Conservation (phyloP, 768 basidiomycete species). For the Mrakia blollopis region DNA sequence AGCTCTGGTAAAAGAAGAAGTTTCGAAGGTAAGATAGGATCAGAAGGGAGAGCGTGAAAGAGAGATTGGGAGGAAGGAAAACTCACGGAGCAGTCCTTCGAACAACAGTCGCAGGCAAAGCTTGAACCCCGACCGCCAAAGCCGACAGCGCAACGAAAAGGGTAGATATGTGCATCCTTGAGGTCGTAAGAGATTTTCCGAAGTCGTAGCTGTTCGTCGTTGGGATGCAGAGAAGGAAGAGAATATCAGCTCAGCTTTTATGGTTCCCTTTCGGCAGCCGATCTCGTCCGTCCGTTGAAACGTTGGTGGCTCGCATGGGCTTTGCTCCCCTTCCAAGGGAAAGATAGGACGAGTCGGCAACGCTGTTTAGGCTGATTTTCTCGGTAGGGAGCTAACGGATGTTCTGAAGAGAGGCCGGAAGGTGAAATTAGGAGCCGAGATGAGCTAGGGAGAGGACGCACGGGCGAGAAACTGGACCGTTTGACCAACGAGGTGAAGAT, state of each 20-base stretch:
- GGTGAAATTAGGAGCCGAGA: neutral
- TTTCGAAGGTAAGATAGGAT: neutral
- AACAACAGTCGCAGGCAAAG: neutral
- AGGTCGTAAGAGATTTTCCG: neutral
- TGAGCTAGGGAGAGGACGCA: neutral
- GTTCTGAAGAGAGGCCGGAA: too few species aligned
- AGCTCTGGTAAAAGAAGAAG: neutral
- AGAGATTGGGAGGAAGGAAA: neutral
- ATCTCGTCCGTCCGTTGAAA: slow-evolving; percentile 1
- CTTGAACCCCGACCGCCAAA: neutral
- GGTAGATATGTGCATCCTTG: neutral
- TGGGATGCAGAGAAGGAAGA: neutral
- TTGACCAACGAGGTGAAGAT: neutral
- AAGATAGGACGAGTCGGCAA: neutral
- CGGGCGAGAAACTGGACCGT: too few species aligned
- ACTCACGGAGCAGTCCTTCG: slow-evolving; percentile 3
- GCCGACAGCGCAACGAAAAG: neutral
- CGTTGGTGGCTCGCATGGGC: neutral
- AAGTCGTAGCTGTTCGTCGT: neutral
- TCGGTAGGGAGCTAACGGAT: too few species aligned
- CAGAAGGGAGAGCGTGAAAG: neutral
- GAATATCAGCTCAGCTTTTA: neutral
- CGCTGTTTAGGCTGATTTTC: neutral
- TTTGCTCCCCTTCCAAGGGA: neutral
- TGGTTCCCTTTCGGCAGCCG: neutral